phyloP scores from a whole-genome alignment of 2,329 filamentous ascomycete species.

The Leptographium radiaticola region DNA sequence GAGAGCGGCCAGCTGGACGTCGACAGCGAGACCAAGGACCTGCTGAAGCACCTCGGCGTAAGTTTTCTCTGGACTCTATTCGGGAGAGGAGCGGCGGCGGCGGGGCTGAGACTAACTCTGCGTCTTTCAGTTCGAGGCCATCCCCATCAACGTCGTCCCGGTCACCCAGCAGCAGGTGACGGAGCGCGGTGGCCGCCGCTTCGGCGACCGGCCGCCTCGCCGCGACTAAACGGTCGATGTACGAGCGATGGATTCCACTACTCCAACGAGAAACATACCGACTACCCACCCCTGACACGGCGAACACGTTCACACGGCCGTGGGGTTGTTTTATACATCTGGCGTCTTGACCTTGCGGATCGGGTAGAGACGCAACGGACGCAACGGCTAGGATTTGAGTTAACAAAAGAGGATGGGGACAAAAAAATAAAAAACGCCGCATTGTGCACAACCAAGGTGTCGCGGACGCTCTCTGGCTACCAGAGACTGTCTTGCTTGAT shows the following conservation, averaged over 20 bases:
- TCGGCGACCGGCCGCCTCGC: slow-evolving; percentile 31
- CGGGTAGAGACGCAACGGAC: not conserved
- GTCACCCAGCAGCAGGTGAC: slow-evolving; percentile 78
- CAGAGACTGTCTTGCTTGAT: slow-evolving; percentile 65
- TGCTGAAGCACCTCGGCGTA: slow-evolving; percentile 98
- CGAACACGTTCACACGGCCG: not conserved
- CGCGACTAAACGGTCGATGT: slow-evolving; percentile 26
- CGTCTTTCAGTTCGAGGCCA: slow-evolving; percentile 69
- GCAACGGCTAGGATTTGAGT: not conserved
- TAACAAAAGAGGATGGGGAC: not conserved
- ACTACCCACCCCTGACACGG: not conserved
- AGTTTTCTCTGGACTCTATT: slow-evolving; percentile 35
- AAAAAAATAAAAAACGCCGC: slow-evolving; percentile 10
- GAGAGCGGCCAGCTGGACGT: slow-evolving; percentile 91
- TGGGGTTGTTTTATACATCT: not conserved
- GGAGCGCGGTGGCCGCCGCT: slow-evolving; percentile 51
- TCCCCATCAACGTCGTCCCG: slow-evolving; percentile 89
- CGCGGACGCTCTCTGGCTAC: slow-evolving; percentile 56
- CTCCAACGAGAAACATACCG: not conserved
- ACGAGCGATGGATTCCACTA: not conserved
- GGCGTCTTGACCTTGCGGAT: slow-evolving; percentile 2
- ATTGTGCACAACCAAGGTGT: slow-evolving; percentile 63
- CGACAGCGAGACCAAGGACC: slow-evolving; percentile 95
- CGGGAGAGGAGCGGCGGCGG: too few relatives aligned
- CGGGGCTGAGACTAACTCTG: not conserved